Base-by-base conservation (phyloP, 225 moss, liverwort and hornwort species). In the Polytrichum formosum region DNA sequence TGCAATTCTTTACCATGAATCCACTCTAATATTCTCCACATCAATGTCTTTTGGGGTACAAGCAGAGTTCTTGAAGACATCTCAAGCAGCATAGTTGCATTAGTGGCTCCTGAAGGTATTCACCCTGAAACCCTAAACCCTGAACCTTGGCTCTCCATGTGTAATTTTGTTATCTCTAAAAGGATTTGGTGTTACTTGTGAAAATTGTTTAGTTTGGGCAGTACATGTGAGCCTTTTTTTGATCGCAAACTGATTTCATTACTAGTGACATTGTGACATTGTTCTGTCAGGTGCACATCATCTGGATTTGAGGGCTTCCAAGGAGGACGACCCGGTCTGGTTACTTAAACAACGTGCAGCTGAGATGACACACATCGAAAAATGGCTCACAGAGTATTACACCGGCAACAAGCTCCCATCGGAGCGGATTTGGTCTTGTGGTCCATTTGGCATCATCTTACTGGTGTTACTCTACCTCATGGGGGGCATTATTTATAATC, bases 41-140 rank as follows among this genome's bases (percentile, higher is more conserved):
- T 16, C 46, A 58, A 58, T 20, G 58, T n/a, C 9, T 26, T 63
- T 18, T 63, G 63, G 63, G 28, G 56, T 65, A 6, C 22, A 64
- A 74, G 73, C 86, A 88, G 96, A 27, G 94, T 98, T 28, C 85
- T 98, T 63, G 70, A 83, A 35, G 84, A 87, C 64, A 92, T 98
- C 61, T 98, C 97, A n/a, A 82, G 79, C 65, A 90, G 84, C 62
- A 88, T 98, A 67, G 81, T 94, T 58, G 94, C 94, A 2, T 80
- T 94, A 63, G 86, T 85, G 30, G 92, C 91, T 72, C 76, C 87
- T 70, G 73, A 92, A 78, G 88, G 90, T 91, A 81, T 28, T 7
- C 56, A 35, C 56, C 70, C 46, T 46, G 17, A 18, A 26, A 31
- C 58, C 60, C 77, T 66, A 31, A 28, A 58, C n/a, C 18, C 18